Evolutionary conservation across 306 rosid species (phyloP).

Genomic region (Morella rubra): DNA sequence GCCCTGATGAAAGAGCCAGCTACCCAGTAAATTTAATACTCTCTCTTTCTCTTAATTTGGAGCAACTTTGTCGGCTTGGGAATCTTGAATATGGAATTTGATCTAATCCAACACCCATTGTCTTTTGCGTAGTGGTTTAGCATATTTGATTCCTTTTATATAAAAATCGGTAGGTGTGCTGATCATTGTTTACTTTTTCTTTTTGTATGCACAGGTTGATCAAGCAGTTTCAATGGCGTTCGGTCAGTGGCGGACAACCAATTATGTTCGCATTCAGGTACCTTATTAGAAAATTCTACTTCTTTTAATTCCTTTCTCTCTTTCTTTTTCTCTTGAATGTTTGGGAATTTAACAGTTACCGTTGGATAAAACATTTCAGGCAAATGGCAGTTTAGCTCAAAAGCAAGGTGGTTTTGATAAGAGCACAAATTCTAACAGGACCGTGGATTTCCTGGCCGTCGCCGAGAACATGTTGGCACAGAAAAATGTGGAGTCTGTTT

Average conservation of each 20-base stretch:
- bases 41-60: neutral
- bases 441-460: conserved; percentile 41
- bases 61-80: conserved; percentile 21
- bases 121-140: neutral
- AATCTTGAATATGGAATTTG: neutral
- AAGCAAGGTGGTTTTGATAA: conserved; percentile 17
- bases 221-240: conserved; percentile 95
- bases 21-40: neutral
- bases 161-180: conserved; percentile 12
- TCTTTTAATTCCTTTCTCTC: no score
- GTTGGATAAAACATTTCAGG: conserved; percentile 32
- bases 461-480: conserved; percentile 66
- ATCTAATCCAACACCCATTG: neutral
- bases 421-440: conserved; percentile 27
- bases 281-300: no score
- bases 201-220: conserved; percentile 57
- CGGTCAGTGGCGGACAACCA: conserved; percentile 53
- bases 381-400: conserved; percentile 42
- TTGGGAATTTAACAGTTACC: neutral
- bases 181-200: conserved; percentile 17
- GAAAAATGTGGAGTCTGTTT: conserved; percentile 68
- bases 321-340: no score
- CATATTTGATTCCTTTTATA: conserved; percentile 16
- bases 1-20: conserved; percentile 29
- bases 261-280: conserved; percentile 74